These are phyloP conservation scores for Kluyveromyces siamensis DNA, from an alignment of 805 yeast genomes.

Conservation along the genomic window DNA sequence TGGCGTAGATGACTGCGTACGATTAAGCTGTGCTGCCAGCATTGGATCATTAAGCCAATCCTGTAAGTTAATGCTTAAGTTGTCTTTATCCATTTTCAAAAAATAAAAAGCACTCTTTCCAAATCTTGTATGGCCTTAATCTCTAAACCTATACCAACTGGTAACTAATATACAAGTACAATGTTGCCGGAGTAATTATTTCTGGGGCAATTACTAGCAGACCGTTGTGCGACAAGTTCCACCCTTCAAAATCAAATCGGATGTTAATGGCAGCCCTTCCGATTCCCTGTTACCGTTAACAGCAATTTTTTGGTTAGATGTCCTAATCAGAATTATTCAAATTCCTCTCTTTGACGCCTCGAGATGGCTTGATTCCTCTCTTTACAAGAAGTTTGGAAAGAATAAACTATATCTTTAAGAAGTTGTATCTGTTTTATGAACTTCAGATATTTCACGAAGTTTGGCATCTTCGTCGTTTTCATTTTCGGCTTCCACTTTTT, in stretches of 20 bases:
- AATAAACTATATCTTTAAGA: not conserved
- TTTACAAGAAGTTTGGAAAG: not conserved
- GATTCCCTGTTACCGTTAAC: not conserved
- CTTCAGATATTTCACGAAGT: not conserved
- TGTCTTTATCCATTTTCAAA: conserved; percentile 1
- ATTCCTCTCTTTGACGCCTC: not conserved
- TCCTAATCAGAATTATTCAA: not conserved
- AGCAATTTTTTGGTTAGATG: not conserved
- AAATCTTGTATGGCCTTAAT: not conserved
- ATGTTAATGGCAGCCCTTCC: not conserved
- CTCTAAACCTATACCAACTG: not conserved
- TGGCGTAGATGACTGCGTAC: conserved; percentile 2
- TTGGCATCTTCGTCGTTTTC: not conserved
- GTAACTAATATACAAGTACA: not conserved
- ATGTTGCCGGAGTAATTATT: not conserved
- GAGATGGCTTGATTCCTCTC: not conserved
- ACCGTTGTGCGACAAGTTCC: not conserved
- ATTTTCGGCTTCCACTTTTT: not conserved
- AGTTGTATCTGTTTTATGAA: not conserved
- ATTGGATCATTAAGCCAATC: conserved; percentile 3
- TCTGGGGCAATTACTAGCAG: not conserved
- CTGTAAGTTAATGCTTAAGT: conserved; percentile 1
- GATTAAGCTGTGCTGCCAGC: conserved; percentile 2
- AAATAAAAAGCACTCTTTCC: not conserved
- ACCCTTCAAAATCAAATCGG: not conserved